Evolutionary conservation across 2,329 filamentous ascomycete species (phyloP).

Genomic region (Gaeumannomyces sp.): DNA sequence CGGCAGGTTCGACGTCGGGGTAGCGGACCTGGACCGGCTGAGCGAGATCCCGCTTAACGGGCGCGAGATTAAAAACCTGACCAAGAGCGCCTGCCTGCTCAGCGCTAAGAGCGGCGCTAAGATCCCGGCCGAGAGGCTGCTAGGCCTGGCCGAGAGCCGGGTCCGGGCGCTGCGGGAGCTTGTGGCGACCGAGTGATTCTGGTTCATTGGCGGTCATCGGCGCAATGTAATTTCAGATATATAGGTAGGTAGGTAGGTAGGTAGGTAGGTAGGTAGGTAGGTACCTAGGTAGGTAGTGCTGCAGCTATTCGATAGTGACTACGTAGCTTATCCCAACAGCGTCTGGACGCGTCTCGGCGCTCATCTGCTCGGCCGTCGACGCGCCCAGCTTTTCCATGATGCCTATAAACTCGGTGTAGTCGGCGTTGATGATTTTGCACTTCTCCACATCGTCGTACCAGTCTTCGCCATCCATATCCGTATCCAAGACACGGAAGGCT

Average conservation of each 20-base stretch:
- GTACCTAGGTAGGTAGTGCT: too few species aligned
- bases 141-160: conserved; percentile 28
- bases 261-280: too few species aligned
- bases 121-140: conserved; percentile 23
- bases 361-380: neutral
- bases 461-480: neutral
- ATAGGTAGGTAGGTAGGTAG: too few species aligned
- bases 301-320: neutral
- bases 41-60: too few species aligned
- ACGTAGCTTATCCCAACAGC: neutral
- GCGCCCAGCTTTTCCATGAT: neutral
- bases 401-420: neutral
- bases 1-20: too few species aligned
- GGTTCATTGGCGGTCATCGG: too few species aligned
- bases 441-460: neutral
- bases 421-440: neutral
- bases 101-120: conserved; percentile 23
- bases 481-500: neutral
- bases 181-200: too few species aligned
- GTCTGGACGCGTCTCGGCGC: neutral
- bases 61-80: conserved; percentile 38
- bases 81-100: conserved; percentile 34
- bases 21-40: too few species aligned
- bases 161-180: conserved; percentile 12
- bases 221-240: too few species aligned